These are phyloP conservation scores for Pseudoturritis turrita DNA, from an alignment of 345 rosid species.

Conservation along the genomic window DNA sequence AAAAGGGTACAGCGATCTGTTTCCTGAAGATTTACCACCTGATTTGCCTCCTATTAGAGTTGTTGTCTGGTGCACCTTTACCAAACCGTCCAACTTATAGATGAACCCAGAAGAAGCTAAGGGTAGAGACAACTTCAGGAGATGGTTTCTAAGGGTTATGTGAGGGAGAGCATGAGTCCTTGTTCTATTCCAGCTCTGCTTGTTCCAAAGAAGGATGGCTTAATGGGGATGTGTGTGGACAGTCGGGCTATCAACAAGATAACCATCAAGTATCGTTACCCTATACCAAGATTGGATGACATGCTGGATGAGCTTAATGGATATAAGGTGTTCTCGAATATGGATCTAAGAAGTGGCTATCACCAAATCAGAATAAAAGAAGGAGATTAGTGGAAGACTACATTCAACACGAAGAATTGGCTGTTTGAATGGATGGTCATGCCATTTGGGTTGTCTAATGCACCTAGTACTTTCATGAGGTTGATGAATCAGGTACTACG, in stretches of 20 bases:
- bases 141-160: background rate
- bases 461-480: too few relatives aligned
- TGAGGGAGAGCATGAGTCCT: background rate
- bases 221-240: too few relatives aligned
- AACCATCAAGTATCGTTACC: too few relatives aligned
- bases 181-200: too few relatives aligned
- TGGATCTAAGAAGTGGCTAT: background rate
- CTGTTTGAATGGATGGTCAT: background rate
- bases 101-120: background rate
- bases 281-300: background rate
- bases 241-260: too few relatives aligned
- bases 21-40: background rate
- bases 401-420: background rate
- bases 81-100: background rate
- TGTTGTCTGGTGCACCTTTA: background rate
- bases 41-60: background rate
- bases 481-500: too few relatives aligned
- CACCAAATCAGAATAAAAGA: background rate
- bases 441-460: background rate
- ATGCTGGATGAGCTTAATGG: background rate
- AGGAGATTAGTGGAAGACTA: too few relatives aligned
- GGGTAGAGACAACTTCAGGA: background rate
- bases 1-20: background rate
- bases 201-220: too few relatives aligned
- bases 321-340: background rate